phyloP scores from a whole-genome alignment of 805 yeast genomes.

The Naumovozyma baii region DNA sequence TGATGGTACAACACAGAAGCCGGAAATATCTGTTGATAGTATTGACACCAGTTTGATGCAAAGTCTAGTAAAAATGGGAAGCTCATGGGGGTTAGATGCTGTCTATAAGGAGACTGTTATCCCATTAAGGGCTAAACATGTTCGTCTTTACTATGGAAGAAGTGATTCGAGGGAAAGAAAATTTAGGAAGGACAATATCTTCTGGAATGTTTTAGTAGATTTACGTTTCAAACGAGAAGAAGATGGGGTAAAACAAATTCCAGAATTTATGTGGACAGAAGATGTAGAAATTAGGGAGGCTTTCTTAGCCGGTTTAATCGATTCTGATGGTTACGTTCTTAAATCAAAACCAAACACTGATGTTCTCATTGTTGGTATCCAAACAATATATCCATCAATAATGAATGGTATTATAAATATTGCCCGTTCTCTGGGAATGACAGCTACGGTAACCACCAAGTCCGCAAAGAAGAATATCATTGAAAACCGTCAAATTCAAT shows the following conservation, averaged over 20 bases:
- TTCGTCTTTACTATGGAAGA: conserved; percentile 15
- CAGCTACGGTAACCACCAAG: conserved; percentile 27
- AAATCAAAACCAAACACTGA: conserved; percentile 11
- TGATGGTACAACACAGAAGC: conserved; percentile 24
- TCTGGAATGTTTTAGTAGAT: conserved; percentile 24
- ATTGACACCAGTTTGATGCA: conserved; percentile 19
- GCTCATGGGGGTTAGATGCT: conserved; percentile 21
- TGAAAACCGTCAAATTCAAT: conserved; percentile 16
- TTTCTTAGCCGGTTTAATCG: conserved; percentile 38
- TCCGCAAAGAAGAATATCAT: conserved; percentile 16
- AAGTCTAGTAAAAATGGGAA: conserved; percentile 20
- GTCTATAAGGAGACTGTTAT: conserved; percentile 13
- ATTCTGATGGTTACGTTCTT: conserved; percentile 31
- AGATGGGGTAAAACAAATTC: conserved; percentile 28
- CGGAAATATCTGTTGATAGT: conserved; percentile 27
- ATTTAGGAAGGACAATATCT: conserved; percentile 21
- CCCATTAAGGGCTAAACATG: conserved; percentile 20
- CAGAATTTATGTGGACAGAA: conserved; percentile 30
- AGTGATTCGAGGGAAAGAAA: conserved; percentile 8
- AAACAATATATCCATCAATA: conserved; percentile 27
- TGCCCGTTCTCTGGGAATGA: conserved; percentile 38
- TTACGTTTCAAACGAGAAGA: conserved; percentile 18
- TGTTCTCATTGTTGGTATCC: conserved; percentile 23
- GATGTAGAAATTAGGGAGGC: conserved; percentile 35
- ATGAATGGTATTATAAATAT: conserved; percentile 31